Evolutionary conservation across 2,329 filamentous ascomycete species (phyloP), one percentile per base, ranked within the genome.

Genomic region (Peltaster fructicola): DNA sequence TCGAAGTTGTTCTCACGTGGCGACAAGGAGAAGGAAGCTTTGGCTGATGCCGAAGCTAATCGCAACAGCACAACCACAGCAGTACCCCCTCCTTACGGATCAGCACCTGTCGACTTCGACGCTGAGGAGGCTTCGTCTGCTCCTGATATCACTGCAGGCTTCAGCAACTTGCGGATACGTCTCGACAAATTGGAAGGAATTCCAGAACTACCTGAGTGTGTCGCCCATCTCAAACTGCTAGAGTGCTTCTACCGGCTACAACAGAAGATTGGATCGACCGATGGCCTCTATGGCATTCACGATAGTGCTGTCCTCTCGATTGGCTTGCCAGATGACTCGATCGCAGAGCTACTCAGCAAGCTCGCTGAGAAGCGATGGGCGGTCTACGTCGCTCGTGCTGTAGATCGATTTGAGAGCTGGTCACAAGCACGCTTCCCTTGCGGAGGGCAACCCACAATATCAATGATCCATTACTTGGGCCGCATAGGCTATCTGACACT

Each of bases 301-400:
- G 54, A 57, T 15, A 38, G 30, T 5, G 31, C 52, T 8, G 38
- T 24, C 40, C n/a, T n/a, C n/a, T n/a, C n/a, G n/a, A 41, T 9
- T 38, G 26, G 24, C 47, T n/a, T 43, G 51, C 6, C 47, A 4
- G 50, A 54, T 2, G 38, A 39, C 11, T 40, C 44, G 11, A 28
- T 30, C 14, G 24, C 32, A 5, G 29, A 40, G 15, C 24, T 39
- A 5, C 50, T 69, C 8, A 61, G 63, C 26, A 56, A 57, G 24
- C 52, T 78, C 15, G 58, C 68, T 8, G 75, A 81, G 51, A 80
- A 80, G 53, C 56, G 76, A 42, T 82, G 77, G 77, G 64, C 65
- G 0, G 43, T 81, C 7, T 81, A 69, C 42, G 60, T 80, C 4
- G 61, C 69, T 2, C 61, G 70, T 23, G 76, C 76, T 1, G 73